Conservation (phyloP, 2,329 filamentous ascomycete species). For the Alternaria burnsii region DNA sequence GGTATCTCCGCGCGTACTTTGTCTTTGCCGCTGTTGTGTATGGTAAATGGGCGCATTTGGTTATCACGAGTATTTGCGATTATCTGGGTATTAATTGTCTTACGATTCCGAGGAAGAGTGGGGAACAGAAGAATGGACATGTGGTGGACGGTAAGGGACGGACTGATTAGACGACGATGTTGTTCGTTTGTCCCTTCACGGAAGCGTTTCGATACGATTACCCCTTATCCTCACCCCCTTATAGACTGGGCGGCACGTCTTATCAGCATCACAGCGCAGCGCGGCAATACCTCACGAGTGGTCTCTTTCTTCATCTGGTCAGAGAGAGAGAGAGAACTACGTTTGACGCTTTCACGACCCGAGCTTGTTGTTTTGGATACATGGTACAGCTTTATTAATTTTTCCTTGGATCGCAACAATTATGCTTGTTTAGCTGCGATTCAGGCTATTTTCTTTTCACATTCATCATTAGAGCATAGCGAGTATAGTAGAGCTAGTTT, state of each 20-base stretch:
- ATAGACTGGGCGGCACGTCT: constrained; percentile 1
- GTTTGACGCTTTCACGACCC: no score
- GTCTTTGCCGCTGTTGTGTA: constrained; percentile 85
- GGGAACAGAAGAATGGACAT: constrained; percentile 42
- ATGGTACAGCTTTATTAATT: neutral
- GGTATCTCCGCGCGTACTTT: constrained; percentile 86
- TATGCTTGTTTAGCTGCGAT: no score
- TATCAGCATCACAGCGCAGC: constrained; percentile 2
- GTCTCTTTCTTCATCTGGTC: neutral
- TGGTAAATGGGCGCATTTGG: constrained; percentile 89
- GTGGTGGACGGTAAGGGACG: constrained; percentile 46
- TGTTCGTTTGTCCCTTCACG: neutral
- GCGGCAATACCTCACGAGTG: neutral
- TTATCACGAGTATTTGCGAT: constrained; percentile 89
- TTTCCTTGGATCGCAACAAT: neutral
- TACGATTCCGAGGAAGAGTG: constrained; percentile 68
- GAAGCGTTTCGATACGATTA: neutral
- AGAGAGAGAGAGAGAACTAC: no score
- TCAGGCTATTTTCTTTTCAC: no score
- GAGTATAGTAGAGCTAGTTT: neutral
- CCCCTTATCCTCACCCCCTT: neutral
- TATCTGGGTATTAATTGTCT: constrained; percentile 94
- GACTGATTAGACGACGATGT: constrained; percentile 31
- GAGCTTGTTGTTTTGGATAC: neutral
- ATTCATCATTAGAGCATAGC: neutral